A percentile compares a stretch with the other conserved stretches of the same genome.
Conservation (phyloP, 1,139 yeast species). For the Candida anutae region DNA sequence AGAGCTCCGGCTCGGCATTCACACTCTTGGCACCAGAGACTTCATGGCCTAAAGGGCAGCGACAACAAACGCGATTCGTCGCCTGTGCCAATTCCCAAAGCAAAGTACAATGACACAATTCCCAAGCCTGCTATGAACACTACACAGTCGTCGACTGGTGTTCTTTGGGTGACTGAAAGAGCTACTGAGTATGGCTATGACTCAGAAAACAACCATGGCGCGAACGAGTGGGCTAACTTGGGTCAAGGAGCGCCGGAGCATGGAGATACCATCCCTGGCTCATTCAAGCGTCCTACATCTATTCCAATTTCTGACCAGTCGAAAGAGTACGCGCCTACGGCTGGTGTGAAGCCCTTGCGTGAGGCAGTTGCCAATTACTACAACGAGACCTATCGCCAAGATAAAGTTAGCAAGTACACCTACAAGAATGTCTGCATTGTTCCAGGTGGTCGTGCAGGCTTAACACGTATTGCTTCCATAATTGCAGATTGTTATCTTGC, state of each 20-base stretch:
- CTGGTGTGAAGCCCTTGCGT: slow-evolving; percentile 51
- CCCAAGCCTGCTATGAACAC: slow-evolving; percentile 58
- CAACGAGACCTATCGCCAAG: slow-evolving; percentile 49
- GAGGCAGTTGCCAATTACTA: slow-evolving; percentile 57
- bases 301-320: slow-evolving; percentile 46
- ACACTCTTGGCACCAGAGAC: slow-evolving; percentile 20
- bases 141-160: slow-evolving; percentile 60
- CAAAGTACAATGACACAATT: slow-evolving; percentile 36
- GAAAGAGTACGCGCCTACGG: slow-evolving; percentile 60
- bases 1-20: slow-evolving; percentile 12
- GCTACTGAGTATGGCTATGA: slow-evolving; percentile 55
- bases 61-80: slow-evolving; percentile 31
- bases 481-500: slow-evolving; percentile 55
- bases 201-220: slow-evolving; percentile 30
- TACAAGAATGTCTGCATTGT: slow-evolving; percentile 62
- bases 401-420: slow-evolving; percentile 47
- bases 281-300: slow-evolving; percentile 48
- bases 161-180: slow-evolving; percentile 62
- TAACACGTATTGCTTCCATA: slow-evolving; percentile 61
- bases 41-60: slow-evolving; percentile 17
- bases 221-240: slow-evolving; percentile 48
- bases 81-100: slow-evolving; percentile 49
- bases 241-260: slow-evolving; percentile 72
- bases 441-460: slow-evolving; percentile 66
- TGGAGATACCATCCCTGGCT: slow-evolving; percentile 55